Base-by-base conservation (phyloP, 2,329 filamentous ascomycete species). In the Emmonsiellopsis sp. region DNA sequence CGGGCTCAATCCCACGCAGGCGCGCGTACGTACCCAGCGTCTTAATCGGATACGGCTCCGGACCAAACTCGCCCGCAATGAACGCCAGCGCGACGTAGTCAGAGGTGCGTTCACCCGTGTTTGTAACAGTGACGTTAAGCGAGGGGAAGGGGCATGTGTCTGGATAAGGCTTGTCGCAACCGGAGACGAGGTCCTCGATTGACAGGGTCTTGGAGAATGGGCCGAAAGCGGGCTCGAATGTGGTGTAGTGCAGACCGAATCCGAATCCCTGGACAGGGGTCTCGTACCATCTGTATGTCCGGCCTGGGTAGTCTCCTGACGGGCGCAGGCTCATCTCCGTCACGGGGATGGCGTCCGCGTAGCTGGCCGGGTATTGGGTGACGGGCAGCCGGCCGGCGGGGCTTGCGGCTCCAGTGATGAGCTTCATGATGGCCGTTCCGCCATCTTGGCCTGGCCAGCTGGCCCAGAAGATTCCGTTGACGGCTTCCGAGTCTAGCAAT, bases 211-310 rank as follows among this genome's bases (percentile, higher is more conserved):
- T n/a, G 13, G 35, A 6, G 35, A n/a, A 38, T 5, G 35, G 13
- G 13, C 3, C 35, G 35, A 78, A 67, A 13, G 77, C 78, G 67
- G 77, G 80, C 34, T 68, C 65, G 65, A 81, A 81, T 3, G 70
- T 79, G 2, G 79, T 80, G 67, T 81, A 81, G 34, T 72, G 76
- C 20, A 81, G 67, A 51, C 79, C 79, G 59, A 72, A 79, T 16
- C 78, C 78, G 57, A 80, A 81, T 54, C 80, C 78, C 63, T 78
- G 81, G 50, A 77, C 70, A 0, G 79, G 79, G 4, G 70, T 73
- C 52, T 77, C 73, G 56, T 65, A 67, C 66, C 67, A 69, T 48
- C 63, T 64, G 55, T 69, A 69, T 11, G 67, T 69, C 7, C 65
- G 55, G 5, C 67, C 67, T 7, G 66, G 66, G 37, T 61, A 61